Evolutionary conservation across 805 yeast species (phyloP), one percentile per base, ranked within the genome.

Genomic region (Metschnikowia shivogae): DNA sequence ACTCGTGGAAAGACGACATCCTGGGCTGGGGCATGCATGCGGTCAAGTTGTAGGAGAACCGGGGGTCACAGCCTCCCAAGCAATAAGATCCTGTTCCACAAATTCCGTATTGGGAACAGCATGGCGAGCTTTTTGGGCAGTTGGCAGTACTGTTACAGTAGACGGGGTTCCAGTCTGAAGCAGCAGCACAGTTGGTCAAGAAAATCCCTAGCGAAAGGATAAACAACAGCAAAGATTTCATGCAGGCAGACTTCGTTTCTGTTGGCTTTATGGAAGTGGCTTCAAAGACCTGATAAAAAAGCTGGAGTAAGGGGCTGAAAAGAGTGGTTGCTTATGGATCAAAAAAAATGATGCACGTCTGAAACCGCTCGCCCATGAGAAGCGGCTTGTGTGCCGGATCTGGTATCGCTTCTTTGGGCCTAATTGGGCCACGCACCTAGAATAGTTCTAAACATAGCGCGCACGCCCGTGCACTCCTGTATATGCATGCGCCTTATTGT

Each of bases 21-120:
- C 81, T 71, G 10, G 97, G 96, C 78, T 80, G 77, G 5, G 97
- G 89, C 81, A 88, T 78, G 68, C 97, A 90, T 0, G 96, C 80
- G 10, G 78, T 67, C 43, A 77, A 58, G 52, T 74, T 74, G 68
- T 64, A 81, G 4, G 95, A 86, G 59, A 56, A 82, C 49, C 81
- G 70, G 32, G 93, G 85, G 66, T 89, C 87, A 71, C 97, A 90
- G 29, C 95, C 92, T 48, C 92, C 93, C 42, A 89, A 72, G 72
- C 97, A 90, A 65, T 74, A 75, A 13, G 74, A 62, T 19, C 95
- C 95, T 20, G 82, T 76, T 56, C 95, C 95, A 70, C 95, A 87
- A 28, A 65, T 70, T 40, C 97, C 97, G 54, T 77, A 82, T 54
- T 81, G 83, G 10, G 87, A 80, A 64, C 97, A 89, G 65, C 97